phyloP scores from a whole-genome alignment of 140 eudicot genomes.

The Stevia rebaudiana region DNA sequence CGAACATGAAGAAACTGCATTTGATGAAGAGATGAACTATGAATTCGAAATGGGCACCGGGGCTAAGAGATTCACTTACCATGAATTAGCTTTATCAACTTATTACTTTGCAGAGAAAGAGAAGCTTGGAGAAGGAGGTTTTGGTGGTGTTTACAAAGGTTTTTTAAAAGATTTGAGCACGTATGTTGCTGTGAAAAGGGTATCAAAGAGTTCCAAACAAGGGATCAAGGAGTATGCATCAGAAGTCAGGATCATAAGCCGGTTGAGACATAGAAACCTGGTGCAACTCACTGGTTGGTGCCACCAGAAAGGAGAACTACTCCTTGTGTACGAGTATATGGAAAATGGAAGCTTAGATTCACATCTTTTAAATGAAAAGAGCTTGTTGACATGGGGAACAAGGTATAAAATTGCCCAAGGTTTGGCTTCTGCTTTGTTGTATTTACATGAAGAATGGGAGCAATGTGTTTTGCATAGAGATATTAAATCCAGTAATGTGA shows the following conservation, averaged over 20 bases:
- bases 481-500: conserved; percentile 40
- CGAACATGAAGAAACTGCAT: background rate
- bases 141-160: conserved; percentile 52
- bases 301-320: conserved; percentile 31
- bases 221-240: conserved; percentile 51
- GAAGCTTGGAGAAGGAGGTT: conserved; percentile 64
- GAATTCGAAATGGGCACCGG: conserved; percentile 33
- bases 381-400: conserved; percentile 32
- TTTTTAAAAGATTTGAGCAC: conserved; percentile 19
- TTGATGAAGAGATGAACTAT: conserved; percentile 21
- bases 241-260: conserved; percentile 54
- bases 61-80: conserved; percentile 30
- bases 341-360: conserved; percentile 45
- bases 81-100: conserved; percentile 26
- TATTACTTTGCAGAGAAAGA: conserved; percentile 9
- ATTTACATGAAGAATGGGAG: conserved; percentile 44
- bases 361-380: conserved; percentile 31
- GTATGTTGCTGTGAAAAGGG: conserved; percentile 43
- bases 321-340: conserved; percentile 44
- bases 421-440: conserved; percentile 34
- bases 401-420: conserved; percentile 39
- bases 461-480: conserved; percentile 46
- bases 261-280: conserved; percentile 42
- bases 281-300: conserved; percentile 66
- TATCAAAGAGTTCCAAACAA: conserved; percentile 42